Conservation (phyloP, 768 basidiomycete genomes). For the Rhizopogon salebrosus region DNA sequence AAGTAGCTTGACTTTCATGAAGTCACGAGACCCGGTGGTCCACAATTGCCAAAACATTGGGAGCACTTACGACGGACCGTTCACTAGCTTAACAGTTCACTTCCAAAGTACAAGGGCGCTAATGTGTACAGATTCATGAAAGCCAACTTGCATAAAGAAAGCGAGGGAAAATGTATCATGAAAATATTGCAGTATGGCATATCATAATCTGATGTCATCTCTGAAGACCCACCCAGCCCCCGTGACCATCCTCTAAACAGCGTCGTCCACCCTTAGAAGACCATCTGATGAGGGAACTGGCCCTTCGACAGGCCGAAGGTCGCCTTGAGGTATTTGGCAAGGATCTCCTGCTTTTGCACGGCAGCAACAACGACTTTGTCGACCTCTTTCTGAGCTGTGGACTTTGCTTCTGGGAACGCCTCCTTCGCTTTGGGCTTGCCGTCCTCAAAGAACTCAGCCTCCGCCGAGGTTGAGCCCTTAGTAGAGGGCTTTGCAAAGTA, state of each 20-base stretch:
- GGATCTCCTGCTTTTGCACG: conserved; percentile 86
- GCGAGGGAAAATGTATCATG: conserved; percentile 10
- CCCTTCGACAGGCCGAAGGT: conserved; percentile 95
- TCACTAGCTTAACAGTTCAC: too few relatives aligned
- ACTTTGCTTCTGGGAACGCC: conserved; percentile 80
- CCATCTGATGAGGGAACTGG: conserved; percentile 92
- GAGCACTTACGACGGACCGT: too few relatives aligned
- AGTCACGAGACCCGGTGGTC: too few relatives aligned
- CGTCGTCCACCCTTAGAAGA: conserved; percentile 54
- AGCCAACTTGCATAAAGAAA: conserved; percentile 10
- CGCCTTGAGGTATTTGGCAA: conserved; percentile 89
- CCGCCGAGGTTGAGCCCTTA: conserved; percentile 74
- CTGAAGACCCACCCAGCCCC: conserved; percentile 5
- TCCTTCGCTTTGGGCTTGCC: conserved; percentile 90
- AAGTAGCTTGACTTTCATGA: background rate
- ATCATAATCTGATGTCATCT: conserved; percentile 19
- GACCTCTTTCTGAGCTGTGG: conserved; percentile 85
- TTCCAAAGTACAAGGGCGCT: conserved; percentile 1
- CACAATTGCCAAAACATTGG: too few relatives aligned
- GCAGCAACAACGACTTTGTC: conserved; percentile 77
- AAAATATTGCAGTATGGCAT: conserved; percentile 14
- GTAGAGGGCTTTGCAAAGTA: conserved; percentile 83
- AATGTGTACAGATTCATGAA: conserved; percentile 4
- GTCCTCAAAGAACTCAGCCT: conserved; percentile 95
- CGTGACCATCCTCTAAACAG: conserved; percentile 14